These are phyloP conservation scores for Platanthera guangdongensis DNA, from an alignment of 106 monocot species.

Conservation along the genomic window DNA sequence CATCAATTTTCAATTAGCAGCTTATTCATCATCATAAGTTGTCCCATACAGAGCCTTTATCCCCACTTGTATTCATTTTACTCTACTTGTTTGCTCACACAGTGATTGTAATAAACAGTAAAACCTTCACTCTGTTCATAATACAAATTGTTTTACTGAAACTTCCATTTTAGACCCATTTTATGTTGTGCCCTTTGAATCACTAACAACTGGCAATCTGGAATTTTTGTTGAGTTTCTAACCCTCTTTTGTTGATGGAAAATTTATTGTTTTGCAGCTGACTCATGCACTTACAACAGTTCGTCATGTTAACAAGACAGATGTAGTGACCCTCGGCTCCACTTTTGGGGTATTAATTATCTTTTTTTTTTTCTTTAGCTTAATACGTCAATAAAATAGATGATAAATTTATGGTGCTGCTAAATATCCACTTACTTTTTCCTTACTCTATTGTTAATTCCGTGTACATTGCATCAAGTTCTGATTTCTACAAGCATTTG, in stretches of 20 bases:
- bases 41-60: too few species aligned
- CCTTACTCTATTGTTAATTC: too few species aligned
- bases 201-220: background rate
- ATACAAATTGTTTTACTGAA: background rate
- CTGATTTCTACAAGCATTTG: too few species aligned
- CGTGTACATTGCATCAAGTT: too few species aligned
- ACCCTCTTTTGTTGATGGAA: background rate
- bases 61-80: background rate
- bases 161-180: background rate
- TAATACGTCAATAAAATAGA: background rate
- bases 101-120: background rate
- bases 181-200: background rate
- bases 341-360: conserved; percentile 58
- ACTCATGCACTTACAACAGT: conserved; percentile 79
- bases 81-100: background rate
- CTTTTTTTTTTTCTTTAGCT: background rate
- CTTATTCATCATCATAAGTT: too few species aligned
- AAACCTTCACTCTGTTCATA: background rate
- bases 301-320: conserved; percentile 84
- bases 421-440: background rate
- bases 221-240: background rate
- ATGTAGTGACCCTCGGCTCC: conserved; percentile 85
- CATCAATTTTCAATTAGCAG: too few species aligned
- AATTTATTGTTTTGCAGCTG: conserved; percentile 41
- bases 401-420: background rate